Percentiles rank a stretch among this genome's conserved stretches.
Evolutionary conservation across 139 green algal genomes (phyloP).

Genomic region (Tetradesmus obliquus): DNA sequence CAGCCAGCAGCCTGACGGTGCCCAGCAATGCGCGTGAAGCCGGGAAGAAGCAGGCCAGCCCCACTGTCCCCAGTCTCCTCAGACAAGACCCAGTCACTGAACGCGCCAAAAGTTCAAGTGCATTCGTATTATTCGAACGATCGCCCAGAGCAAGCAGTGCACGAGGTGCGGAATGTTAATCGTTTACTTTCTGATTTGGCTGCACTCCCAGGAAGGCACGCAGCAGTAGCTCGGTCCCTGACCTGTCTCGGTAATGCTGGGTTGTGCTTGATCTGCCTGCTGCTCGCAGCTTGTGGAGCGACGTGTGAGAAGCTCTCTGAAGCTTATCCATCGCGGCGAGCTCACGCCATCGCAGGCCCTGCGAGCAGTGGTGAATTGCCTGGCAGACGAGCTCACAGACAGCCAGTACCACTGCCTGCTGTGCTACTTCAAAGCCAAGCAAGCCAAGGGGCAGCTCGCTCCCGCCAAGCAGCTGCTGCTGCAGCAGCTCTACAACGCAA

Average conservation of each 20-base stretch:
- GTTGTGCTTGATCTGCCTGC: neutral
- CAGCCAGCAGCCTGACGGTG: neutral
- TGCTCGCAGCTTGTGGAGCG: constrained; percentile 36
- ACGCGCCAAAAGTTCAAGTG: constrained; percentile 5
- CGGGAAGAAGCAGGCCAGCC: neutral
- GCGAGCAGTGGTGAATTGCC: neutral
- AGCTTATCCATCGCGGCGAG: neutral
- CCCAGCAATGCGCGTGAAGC: neutral
- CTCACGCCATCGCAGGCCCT: constrained; percentile 13
- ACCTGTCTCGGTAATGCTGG: neutral
- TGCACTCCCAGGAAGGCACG: neutral
- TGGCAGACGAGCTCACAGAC: constrained; percentile 28
- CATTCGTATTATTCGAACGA: neutral
- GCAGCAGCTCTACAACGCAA: neutral
- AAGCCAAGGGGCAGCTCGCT: neutral
- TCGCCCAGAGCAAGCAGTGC: neutral
- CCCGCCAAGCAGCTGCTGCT: constrained; percentile 38
- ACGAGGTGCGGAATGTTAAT: neutral
- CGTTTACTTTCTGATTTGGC: neutral
- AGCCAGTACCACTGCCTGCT: constrained; percentile 30
- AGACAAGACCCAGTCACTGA: neutral
- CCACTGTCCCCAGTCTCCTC: neutral
- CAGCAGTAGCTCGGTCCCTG: neutral
- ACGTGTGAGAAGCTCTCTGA: neutral
- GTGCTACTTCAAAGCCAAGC: constrained; percentile 14